Percentiles rank a stretch among this genome's conserved stretches.
Evolutionary conservation across 352 stramenopile species (phyloP).

Genomic region (Blastocystis sp.): DNA sequence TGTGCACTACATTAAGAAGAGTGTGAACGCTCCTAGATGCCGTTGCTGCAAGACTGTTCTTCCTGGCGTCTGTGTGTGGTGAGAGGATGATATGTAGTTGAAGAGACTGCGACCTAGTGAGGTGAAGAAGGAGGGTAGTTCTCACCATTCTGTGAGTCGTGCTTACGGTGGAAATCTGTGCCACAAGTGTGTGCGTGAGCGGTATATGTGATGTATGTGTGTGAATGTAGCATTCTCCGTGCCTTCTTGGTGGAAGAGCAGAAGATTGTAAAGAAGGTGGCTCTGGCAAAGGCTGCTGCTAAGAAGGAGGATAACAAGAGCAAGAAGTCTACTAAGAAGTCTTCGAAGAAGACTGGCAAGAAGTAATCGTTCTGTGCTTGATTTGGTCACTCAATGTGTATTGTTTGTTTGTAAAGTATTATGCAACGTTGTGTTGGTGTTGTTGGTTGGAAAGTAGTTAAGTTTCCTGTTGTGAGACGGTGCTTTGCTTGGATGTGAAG

Average conservation of each 20-base stretch:
- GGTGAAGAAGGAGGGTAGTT: constrained; percentile 76
- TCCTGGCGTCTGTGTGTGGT: constrained; percentile 33
- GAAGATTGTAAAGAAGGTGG: constrained; percentile 98
- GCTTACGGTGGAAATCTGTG: constrained; percentile 90
- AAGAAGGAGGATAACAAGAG: constrained; percentile 64
- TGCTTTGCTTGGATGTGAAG: constrained; percentile 36
- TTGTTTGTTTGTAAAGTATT: constrained; percentile 28
- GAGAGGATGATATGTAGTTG: neutral
- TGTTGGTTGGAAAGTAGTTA: neutral
- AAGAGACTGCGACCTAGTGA: constrained; percentile 65
- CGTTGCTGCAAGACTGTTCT: constrained; percentile 88
- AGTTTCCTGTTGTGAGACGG: neutral
- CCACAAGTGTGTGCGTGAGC: constrained; percentile 83
- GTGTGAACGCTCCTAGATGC: constrained; percentile 83
- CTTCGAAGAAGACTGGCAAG: neutral
- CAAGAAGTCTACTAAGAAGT: constrained; percentile 23
- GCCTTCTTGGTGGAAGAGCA: constrained; percentile 98
- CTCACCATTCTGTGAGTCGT: constrained; percentile 86
- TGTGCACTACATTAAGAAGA: constrained; percentile 88
- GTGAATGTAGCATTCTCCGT: constrained; percentile 78
- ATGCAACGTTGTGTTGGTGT: neutral
- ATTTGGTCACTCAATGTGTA: constrained; percentile 20
- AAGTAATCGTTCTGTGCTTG: constrained; percentile 13
- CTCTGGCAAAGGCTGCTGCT: constrained; percentile 85
- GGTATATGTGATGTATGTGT: constrained; percentile 43